phyloP scores from a whole-genome alignment of 2,329 filamentous ascomycete genomes.

The Aspergillus quadrilineatus region DNA sequence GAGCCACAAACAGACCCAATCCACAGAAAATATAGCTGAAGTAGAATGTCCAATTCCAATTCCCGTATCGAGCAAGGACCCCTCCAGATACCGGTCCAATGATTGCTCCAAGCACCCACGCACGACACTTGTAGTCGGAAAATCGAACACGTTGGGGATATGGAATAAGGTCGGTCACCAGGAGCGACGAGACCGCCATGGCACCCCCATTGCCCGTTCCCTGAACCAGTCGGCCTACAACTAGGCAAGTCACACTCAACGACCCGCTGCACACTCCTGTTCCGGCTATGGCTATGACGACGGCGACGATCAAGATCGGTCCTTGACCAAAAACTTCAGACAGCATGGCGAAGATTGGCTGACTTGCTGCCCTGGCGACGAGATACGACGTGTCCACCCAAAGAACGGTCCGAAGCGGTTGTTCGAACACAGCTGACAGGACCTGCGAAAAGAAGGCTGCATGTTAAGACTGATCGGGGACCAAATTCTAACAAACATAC shows the following conservation, averaged over 20 bases:
- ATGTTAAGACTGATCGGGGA: conserved; percentile 4
- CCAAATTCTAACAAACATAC: conserved; percentile 28
- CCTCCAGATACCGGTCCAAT: conserved; percentile 30
- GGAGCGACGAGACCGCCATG: conserved; percentile 42
- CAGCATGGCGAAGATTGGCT: conserved; percentile 31
- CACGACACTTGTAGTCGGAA: conserved; percentile 32
- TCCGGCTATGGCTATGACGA: conserved; percentile 49
- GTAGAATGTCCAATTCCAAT: conserved; percentile 32
- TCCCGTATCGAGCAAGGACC: conserved; percentile 25
- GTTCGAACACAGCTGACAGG: conserved; percentile 38
- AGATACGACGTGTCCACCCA: conserved; percentile 54
- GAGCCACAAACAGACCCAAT: conserved; percentile 29
- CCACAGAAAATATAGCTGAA: conserved; percentile 35
- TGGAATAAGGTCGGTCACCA: conserved; percentile 45
- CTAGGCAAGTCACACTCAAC: conserved; percentile 37
- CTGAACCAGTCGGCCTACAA: conserved; percentile 47
- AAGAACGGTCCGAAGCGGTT: conserved; percentile 41
- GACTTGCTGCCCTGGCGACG: conserved; percentile 33
- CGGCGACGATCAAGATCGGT: conserved; percentile 43
- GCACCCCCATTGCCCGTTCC: conserved; percentile 50
- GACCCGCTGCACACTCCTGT: conserved; percentile 46
- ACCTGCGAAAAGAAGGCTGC: conserved; percentile 18
- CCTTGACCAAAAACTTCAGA: conserved; percentile 48
- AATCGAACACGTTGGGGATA: conserved; percentile 33
- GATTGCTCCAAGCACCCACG: conserved; percentile 33